Evolutionary conservation across 768 basidiomycete species (phyloP).

Genomic region (Suillus alpinus): DNA sequence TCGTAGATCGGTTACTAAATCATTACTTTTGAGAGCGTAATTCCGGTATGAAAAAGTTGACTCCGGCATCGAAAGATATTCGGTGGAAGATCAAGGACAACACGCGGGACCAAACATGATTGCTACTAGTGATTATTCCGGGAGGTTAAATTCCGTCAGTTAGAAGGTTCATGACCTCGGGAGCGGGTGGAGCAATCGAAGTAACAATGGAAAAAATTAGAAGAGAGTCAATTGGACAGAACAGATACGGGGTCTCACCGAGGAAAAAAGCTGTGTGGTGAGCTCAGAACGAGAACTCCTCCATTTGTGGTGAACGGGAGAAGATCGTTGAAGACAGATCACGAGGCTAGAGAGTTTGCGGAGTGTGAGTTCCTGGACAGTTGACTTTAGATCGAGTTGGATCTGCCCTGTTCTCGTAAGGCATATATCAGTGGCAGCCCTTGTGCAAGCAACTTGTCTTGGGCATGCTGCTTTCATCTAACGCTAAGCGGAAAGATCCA

Average conservation of each 20-base stretch:
- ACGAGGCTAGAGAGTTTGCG: slow-evolving; percentile 21
- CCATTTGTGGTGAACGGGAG: slow-evolving; percentile 10
- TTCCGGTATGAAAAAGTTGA: slow-evolving; percentile 29
- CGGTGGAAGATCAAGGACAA: slow-evolving; percentile 20
- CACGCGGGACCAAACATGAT: slow-evolving; percentile 3
- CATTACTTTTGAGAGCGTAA: slow-evolving; percentile 34
- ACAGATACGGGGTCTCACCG: slow-evolving; percentile 12
- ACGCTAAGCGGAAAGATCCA: slow-evolving; percentile 35
- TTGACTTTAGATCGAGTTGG: slow-evolving; percentile 35
- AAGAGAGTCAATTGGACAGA: slow-evolving; percentile 10
- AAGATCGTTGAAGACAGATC: slow-evolving; percentile 8
- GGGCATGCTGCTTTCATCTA: slow-evolving; percentile 33
- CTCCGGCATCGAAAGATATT: slow-evolving; percentile 28
- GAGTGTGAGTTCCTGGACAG: slow-evolving; percentile 29
- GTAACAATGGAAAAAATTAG: slow-evolving; percentile 17
- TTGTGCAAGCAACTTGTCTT: slow-evolving; percentile 15
- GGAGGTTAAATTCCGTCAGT: slow-evolving; percentile 16
- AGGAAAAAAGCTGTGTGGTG: slow-evolving; percentile 22
- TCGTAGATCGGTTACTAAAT: slow-evolving; percentile 32
- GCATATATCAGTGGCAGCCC: slow-evolving; percentile 23
- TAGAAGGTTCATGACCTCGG: slow-evolving; percentile 21
- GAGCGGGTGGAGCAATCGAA: slow-evolving; percentile 10
- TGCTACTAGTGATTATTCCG: slow-evolving; percentile 17
- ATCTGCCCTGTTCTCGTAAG: slow-evolving; percentile 37
- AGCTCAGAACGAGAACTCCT: slow-evolving; percentile 7